Evolutionary conservation across 176 grass and related monocot species (phyloP), one percentile per base, ranked within the genome.

Genomic region (Metroxylon sagu): DNA sequence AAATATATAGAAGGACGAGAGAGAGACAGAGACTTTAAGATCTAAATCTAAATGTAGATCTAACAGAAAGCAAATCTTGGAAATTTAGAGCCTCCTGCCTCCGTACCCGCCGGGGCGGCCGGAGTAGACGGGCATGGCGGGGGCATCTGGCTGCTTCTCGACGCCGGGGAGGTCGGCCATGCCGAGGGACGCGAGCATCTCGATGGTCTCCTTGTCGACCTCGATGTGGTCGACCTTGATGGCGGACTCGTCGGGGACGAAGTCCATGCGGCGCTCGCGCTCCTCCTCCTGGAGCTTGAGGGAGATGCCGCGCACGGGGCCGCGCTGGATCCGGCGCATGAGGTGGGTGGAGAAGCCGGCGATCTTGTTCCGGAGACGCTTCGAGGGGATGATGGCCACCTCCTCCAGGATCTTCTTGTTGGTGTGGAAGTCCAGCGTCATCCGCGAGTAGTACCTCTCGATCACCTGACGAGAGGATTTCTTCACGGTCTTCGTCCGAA

Each of bases 221-320:
- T 29, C 28, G 52, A 68, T 68, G 28, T 54, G 18, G 27, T 68
- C 52, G 2, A 68, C 52, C 52, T 56, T 54, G 52, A 68, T 56
- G 65, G 65, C 52, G 28, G 65, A 55, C n/a, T 68, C 65, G 52
- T 56, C 52, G 52, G 65, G 52, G 14, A 68, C 65, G 65, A 68
- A 56, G 65, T 55, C 65, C 65, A 56, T 68, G 28, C 65, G 52
- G 26, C 65, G 65, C 63, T 66, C 63, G 63, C 49, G 63, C 63
- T 66, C 63, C 49, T 66, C 63, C 63, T 66, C 63, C 23, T 66
- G 63, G 3, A 68, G 52, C 63, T 66, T 66, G 26, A 66, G 63
- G 63, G 63, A 66, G 15, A 66, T 66, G 25, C 63, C 63, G 25
- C 63, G 49, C 12, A 66, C 63, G 15, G 63, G 49, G 25, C 63